phyloP scores from a whole-genome alignment of 148 eudicot species.

The Vaccinium vitisidaea region DNA sequence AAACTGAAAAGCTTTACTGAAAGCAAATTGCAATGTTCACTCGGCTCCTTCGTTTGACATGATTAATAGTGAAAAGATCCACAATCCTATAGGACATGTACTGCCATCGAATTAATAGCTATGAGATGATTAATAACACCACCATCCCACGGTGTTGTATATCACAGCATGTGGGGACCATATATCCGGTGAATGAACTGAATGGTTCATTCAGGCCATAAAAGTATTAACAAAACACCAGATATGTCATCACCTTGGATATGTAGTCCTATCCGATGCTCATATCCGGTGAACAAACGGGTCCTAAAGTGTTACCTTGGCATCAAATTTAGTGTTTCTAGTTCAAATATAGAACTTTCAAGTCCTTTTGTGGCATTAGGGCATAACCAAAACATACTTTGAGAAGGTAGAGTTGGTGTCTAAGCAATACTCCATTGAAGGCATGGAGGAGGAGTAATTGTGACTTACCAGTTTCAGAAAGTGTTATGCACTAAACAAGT shows the following conservation, averaged over 20 bases:
- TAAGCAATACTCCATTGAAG: background rate
- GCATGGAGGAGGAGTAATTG: background rate
- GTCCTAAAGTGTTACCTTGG: background rate
- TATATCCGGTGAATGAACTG: background rate
- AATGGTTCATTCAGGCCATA: background rate
- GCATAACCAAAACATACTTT: background rate
- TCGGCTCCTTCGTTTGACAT: background rate
- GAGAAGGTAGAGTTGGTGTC: background rate
- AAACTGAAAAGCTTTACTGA: background rate
- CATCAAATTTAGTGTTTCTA: background rate
- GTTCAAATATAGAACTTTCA: background rate
- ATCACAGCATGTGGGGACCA: background rate
- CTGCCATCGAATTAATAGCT: background rate
- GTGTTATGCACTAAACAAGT: background rate
- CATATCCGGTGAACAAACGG: background rate
- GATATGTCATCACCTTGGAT: background rate
- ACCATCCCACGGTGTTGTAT: background rate
- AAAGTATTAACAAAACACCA: background rate
- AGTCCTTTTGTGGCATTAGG: background rate
- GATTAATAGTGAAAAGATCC: background rate
- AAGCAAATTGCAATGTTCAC: background rate
- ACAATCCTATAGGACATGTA: background rate
- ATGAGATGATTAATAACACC: background rate
- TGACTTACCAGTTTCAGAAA: background rate
- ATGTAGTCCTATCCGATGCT: background rate